Evolutionary conservation across 805 yeast genomes (phyloP), one percentile per base, ranked within the genome.

Genomic region (Henningerozyma blattae): DNA sequence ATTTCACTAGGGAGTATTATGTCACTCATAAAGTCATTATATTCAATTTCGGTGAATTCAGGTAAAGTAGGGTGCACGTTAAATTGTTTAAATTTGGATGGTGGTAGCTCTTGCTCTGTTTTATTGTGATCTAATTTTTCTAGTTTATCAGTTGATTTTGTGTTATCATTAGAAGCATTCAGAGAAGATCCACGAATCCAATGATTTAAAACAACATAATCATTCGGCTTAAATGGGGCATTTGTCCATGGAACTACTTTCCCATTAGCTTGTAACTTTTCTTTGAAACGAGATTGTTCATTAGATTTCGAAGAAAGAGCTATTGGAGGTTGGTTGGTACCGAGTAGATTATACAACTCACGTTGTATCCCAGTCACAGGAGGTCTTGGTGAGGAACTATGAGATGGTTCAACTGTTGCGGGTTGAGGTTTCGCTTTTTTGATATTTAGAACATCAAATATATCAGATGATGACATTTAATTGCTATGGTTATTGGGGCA

Each of bases 161-260:
- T n/a, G n/a, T n/a, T n/a, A n/a, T n/a, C n/a, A n/a, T n/a, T n/a
- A n/a, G n/a, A n/a, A n/a, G n/a, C n/a, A n/a, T n/a, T n/a, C n/a
- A n/a, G n/a, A n/a, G n/a, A n/a, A n/a, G 77, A 61, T 0, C 91
- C 95, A 39, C 82, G 75, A 2, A 77, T 87, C 97, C 98, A 91
- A 57, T 91, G 97, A 37, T 64, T 62, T 27, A 89, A 64, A 28
- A 59, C 62, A 18, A 77, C 73, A 4, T 59, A 58, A 0, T 75
- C 67, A 6, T 59, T 59, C 41, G 75, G 75, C 29, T 61, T 65
- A 50, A 89, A 91, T 4, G 65, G 59, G 15, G 69, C 68, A 56
- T 73, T 64, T 1, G 72, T 68, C 99, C 99, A 91, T 1, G 95
- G 86, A 0, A 91, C 69, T 0, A 84, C 79, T 40, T 75, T 78